Evolutionary conservation across 208 protist species (phyloP).

Genomic region (Wallacemonas sp.): DNA sequence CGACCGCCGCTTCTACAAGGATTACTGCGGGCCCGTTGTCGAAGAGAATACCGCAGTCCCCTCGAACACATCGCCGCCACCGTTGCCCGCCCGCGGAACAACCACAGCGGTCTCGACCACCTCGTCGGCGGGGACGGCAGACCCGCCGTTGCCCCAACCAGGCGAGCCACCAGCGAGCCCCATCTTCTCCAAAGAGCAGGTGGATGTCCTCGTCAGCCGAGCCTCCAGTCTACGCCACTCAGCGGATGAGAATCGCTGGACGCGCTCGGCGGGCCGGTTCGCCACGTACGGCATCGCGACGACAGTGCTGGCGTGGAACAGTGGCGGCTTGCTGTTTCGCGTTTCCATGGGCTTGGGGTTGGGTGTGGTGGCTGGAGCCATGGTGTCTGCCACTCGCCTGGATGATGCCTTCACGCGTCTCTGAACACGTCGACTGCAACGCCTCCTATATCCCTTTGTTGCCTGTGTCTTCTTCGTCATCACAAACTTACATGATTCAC

Average conservation of each 20-base stretch:
- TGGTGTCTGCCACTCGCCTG: slow-evolving; percentile 50
- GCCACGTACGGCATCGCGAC: slow-evolving; percentile 51
- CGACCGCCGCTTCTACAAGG: slow-evolving; percentile 26
- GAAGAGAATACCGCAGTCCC: not conserved
- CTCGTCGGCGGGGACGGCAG: not conserved
- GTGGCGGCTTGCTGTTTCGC: slow-evolving; percentile 46
- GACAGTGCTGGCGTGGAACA: slow-evolving; percentile 78
- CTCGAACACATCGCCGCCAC: not conserved
- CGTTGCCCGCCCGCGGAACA: not conserved
- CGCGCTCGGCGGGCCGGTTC: slow-evolving; percentile 44
- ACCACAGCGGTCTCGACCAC: too few species aligned
- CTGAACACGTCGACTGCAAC: too few species aligned
- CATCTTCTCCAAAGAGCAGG: slow-evolving; percentile 56
- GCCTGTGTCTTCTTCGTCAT: too few species aligned
- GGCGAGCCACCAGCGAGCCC: not conserved
- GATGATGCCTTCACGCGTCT: slow-evolving; percentile 57
- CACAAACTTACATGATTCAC: too few species aligned
- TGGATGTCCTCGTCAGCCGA: slow-evolving; percentile 57
- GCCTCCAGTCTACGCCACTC: slow-evolving; percentile 41
- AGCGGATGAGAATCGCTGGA: slow-evolving; percentile 67
- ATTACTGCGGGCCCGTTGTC: slow-evolving; percentile 19
- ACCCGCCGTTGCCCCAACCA: not conserved
- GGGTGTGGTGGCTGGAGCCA: slow-evolving; percentile 40
- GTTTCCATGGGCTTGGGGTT: slow-evolving; percentile 65
- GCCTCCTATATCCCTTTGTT: too few species aligned